Evolutionary conservation across 1,284 basidiomycete genomes (phyloP), one percentile per base, ranked within the genome.

Genomic region (Neonothopanus nambi): DNA sequence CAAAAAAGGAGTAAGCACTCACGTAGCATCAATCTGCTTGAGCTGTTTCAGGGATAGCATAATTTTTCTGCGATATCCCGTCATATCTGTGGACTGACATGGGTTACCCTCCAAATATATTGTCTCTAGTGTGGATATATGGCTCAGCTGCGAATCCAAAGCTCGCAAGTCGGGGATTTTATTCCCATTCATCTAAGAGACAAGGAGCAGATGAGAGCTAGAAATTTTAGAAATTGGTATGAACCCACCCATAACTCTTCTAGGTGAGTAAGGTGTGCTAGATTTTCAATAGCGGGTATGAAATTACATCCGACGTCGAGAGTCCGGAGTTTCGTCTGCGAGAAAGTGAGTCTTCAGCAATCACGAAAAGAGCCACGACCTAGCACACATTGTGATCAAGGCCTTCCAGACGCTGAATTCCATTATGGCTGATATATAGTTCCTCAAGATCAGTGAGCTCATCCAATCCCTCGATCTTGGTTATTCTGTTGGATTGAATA

Each of bases 81-180:
- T 73, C 61, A 84, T 88, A 64, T 98, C 93, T 17, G 78, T 78
- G 37, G 72, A 78, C 69, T 98, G 94, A 58, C 91, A 90, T 1
- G 97, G 97, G 67, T 99, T 99, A 6, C 85, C 88, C 70, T 99
- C 96, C 28, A 99, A 81, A 69, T 99, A 99, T 7, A 99, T 79
- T 1, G 97, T 99, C 65, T 90, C 82, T 12, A 99, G 78, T 3
- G 82, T 77, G 2, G 72, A 53, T 36, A 91, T 76, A n/a, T 79
- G 72, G 28, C 80, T 78, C n/a, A 98, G 80, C 66, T 97, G 82
- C 1, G 75, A 67, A 53, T 92, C 89, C 18, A 98, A 70, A 2
- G 81, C 76, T 12, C 73, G 78, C 6, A 97, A 70, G 54, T 84
- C 80, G 2, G 81, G 70, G 48, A 98, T 90, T 65, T 87, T 77